Evolutionary conservation across 2,329 filamentous ascomycete species (phyloP).

Genomic region (Drechmeria coniospora): DNA sequence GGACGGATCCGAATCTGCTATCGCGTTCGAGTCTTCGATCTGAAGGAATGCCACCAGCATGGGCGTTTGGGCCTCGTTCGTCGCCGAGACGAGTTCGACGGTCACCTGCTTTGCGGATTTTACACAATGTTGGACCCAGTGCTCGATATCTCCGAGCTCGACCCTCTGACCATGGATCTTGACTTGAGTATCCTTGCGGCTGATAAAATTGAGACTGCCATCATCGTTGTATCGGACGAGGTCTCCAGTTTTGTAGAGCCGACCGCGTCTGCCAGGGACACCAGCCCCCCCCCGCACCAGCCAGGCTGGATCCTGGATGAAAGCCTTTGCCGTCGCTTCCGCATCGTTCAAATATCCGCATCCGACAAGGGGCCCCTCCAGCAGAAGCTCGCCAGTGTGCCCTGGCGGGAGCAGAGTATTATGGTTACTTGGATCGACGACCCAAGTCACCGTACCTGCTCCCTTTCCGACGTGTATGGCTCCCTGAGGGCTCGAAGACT

Average conservation of each 20-base stretch:
- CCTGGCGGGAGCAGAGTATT: slow-evolving; percentile 8
- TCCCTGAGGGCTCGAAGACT: background rate
- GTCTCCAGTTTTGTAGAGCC: slow-evolving; percentile 8
- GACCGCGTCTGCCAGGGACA: slow-evolving; percentile 4
- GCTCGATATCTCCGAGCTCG: slow-evolving; percentile 10
- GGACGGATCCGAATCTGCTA: too few relatives aligned
- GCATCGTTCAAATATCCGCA: slow-evolving; percentile 30
- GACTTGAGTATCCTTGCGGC: slow-evolving; percentile 8
- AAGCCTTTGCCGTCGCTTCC: slow-evolving; percentile 14
- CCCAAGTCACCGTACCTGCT: slow-evolving; percentile 7
- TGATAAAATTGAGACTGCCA: slow-evolving; percentile 5
- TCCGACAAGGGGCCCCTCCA: slow-evolving; percentile 31
- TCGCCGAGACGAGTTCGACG: slow-evolving; percentile 30
- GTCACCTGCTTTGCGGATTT: slow-evolving; percentile 24
- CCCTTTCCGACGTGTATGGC: slow-evolving; percentile 2
- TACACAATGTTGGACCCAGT: slow-evolving; percentile 11
- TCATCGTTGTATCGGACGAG: slow-evolving; percentile 7
- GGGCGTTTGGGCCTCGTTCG: too few relatives aligned
- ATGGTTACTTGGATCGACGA: slow-evolving; percentile 10
- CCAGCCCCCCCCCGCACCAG: slow-evolving; percentile 1
- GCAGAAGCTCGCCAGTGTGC: slow-evolving; percentile 16
- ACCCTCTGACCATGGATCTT: slow-evolving; percentile 9
- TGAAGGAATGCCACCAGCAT: too few relatives aligned
- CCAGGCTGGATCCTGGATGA: slow-evolving; percentile 11
- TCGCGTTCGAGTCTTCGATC: too few relatives aligned